Percentiles rank a stretch among this genome's conserved stretches.
These are phyloP conservation scores for Tephrocybe sp. DNA, from an alignment of 768 basidiomycete species.

Conservation along the genomic window DNA sequence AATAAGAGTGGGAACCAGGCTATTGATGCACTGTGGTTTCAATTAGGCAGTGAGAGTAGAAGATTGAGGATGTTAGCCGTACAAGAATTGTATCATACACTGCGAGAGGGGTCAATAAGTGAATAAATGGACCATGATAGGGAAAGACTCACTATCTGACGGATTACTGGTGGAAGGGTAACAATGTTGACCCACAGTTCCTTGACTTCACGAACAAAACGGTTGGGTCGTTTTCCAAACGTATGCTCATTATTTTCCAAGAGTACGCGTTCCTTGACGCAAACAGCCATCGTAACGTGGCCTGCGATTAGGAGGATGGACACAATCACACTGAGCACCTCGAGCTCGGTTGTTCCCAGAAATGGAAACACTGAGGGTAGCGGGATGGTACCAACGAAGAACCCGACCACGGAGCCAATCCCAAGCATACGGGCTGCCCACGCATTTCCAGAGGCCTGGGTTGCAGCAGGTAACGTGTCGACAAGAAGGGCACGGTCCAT, in stretches of 20 bases:
- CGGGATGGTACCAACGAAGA: conserved; percentile 84
- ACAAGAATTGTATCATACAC: conserved; percentile 86
- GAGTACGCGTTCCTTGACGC: conserved; percentile 76
- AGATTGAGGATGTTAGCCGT: conserved; percentile 23
- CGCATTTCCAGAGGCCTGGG: conserved; percentile 86
- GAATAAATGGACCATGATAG: background rate
- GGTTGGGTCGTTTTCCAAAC: conserved; percentile 27
- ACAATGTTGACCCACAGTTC: conserved; percentile 73
- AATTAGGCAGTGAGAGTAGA: background rate
- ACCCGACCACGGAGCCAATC: conserved; percentile 82
- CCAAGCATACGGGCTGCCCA: conserved; percentile 96
- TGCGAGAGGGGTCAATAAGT: conserved; percentile 24
- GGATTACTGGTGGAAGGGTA: conserved; percentile 71
- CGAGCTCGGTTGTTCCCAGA: conserved; percentile 76
- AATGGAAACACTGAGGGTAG: conserved; percentile 70
- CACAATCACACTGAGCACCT: conserved; percentile 79
- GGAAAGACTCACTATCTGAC: conserved; percentile 68
- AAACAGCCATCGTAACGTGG: conserved; percentile 60
- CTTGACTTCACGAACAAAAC: conserved; percentile 44
- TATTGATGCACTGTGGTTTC: conserved; percentile 62
- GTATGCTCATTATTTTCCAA: conserved; percentile 27
- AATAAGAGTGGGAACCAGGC: conserved; percentile 94
- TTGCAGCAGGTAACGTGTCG: conserved; percentile 71
- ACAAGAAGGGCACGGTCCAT: conserved; percentile 90
- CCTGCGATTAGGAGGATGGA: conserved; percentile 63